These are phyloP conservation scores for Metarhizium robertsii DNA, from an alignment of 2,329 filamentous ascomycete species.

Conservation along the genomic window DNA sequence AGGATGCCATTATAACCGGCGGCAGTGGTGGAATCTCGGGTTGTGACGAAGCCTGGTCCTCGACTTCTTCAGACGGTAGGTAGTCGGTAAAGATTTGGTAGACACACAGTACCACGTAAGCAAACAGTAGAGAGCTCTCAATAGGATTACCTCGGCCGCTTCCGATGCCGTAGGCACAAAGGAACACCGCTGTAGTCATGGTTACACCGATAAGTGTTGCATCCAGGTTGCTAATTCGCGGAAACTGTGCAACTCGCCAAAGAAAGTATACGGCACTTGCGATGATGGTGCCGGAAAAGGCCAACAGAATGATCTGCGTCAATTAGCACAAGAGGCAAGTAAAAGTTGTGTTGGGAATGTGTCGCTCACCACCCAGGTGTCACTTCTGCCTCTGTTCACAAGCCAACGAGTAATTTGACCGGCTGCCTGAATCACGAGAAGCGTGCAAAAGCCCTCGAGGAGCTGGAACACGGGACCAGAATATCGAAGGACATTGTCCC, in stretches of 20 bases:
- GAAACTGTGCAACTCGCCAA: constrained; percentile 89
- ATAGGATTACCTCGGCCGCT: constrained; percentile 91
- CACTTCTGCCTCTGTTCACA: constrained; percentile 84
- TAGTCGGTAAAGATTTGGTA: constrained; percentile 99
- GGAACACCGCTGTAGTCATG: constrained; percentile 84
- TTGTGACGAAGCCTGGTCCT: constrained; percentile 44
- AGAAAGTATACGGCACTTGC: constrained; percentile 93
- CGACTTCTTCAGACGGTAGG: constrained; percentile 61
- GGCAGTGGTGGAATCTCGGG: constrained; percentile 94
- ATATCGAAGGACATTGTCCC: constrained; percentile 83
- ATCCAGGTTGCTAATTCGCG: constrained; percentile 85
- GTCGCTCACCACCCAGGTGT: constrained; percentile 83
- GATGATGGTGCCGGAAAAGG: constrained; percentile 82
- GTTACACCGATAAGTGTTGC: constrained; percentile 87
- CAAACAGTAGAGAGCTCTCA: constrained; percentile 89
- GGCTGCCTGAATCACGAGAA: constrained; percentile 89
- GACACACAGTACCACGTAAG: constrained; percentile 95
- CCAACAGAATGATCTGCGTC: constrained; percentile 73
- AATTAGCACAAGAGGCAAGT: constrained; percentile 21
- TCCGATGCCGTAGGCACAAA: constrained; percentile 88
- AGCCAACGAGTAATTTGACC: constrained; percentile 93
- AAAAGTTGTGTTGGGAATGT: not conserved
- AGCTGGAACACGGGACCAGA: constrained; percentile 93
- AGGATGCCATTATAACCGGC: constrained; percentile 96
- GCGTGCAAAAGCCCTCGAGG: constrained; percentile 89